Percentiles rank a stretch among this genome's conserved stretches.
Evolutionary conservation across 2,329 filamentous ascomycete species (phyloP).

Genomic region (Aplosporella prunicola): DNA sequence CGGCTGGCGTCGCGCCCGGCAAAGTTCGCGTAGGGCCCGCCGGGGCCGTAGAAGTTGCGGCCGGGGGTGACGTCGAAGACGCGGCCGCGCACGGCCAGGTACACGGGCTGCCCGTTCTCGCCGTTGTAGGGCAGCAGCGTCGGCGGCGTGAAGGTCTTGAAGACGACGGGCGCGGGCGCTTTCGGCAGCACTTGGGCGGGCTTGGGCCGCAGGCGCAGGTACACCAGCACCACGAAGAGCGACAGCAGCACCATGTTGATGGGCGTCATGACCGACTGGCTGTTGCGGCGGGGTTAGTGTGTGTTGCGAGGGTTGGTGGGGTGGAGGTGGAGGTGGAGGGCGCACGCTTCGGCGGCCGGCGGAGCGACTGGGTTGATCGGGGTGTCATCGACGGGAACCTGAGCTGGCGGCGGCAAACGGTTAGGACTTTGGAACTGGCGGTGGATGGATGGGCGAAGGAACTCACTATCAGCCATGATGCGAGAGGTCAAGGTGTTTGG

Average conservation of each 20-base stretch:
- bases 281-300: conserved; percentile 19
- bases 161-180: conserved; percentile 63
- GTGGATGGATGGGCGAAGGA: no score
- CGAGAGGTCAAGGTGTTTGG: no score
- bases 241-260: conserved; percentile 53
- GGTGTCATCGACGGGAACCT: no score
- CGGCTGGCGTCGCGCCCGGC: conserved; percentile 84
- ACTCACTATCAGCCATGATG: no score
- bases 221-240: conserved; percentile 47
- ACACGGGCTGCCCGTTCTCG: conserved; percentile 62
- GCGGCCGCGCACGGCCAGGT: conserved; percentile 79
- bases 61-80: conserved; percentile 86
- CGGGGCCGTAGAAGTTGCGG: conserved; percentile 91
- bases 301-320: conserved; percentile 1
- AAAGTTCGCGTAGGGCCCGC: conserved; percentile 92
- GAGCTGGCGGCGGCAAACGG: no score
- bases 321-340: conserved; percentile 9
- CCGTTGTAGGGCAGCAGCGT: conserved; percentile 85
- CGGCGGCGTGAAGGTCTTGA: conserved; percentile 72
- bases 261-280: conserved; percentile 47
- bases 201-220: conserved; percentile 50
- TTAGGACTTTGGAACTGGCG: no score
- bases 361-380: conserved; percentile 53
- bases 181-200: conserved; percentile 43
- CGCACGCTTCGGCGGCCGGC: conserved; percentile 36